Evolutionary conservation across 2,329 filamentous ascomycete genomes (phyloP), one percentile per base, ranked within the genome.

Genomic region (Didymella exigua): DNA sequence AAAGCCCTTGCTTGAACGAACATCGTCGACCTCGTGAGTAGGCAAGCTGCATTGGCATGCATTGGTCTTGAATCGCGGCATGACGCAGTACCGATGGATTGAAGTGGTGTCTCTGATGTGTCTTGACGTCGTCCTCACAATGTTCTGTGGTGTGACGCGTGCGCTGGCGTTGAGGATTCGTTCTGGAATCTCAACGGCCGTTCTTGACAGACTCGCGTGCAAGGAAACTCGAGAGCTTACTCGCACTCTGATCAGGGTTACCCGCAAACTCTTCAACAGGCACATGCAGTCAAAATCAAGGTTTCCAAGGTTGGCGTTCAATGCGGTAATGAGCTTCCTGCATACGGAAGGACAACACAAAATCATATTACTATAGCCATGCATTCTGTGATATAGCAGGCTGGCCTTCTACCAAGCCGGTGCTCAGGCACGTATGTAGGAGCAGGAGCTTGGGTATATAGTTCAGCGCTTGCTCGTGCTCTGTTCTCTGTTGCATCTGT

Each of bases 321-420:
- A 62, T 51, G 2, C n/a, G 53, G 63, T 33, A 59, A 62, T 36
- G 31, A 59, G 59, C 55, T 64, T 27, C 27, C 41, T 55, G 9
- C 26, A 53, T 49, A 6, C n/a, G 43, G 43, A 52, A 50, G 34
- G 24, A 29, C 19, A 37, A 30, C 18, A 46, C 19, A 13, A 18
- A 18, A 18, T 14, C 4, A 21, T 31, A 24, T 27, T 31, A 33
- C 34, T 47, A 55, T 42, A 16, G 26, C 47, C 52, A 46, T 50
- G 52, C 47, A 55, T 55, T 37, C 8, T 42, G 23, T 24, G 11
- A 36, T 55, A 50, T 55, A 50, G 34, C 52, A 42, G 23, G 47
- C 34, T 31, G 29, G 2, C 14, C 19, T 29, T 30, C 23, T 14
- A 41, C 51, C 45, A 37, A 34, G 36, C 16, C n/a, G 7, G 19